Conservation (phyloP, 192 early-diverging fungal species). For the Allomyces arbusculus region DNA sequence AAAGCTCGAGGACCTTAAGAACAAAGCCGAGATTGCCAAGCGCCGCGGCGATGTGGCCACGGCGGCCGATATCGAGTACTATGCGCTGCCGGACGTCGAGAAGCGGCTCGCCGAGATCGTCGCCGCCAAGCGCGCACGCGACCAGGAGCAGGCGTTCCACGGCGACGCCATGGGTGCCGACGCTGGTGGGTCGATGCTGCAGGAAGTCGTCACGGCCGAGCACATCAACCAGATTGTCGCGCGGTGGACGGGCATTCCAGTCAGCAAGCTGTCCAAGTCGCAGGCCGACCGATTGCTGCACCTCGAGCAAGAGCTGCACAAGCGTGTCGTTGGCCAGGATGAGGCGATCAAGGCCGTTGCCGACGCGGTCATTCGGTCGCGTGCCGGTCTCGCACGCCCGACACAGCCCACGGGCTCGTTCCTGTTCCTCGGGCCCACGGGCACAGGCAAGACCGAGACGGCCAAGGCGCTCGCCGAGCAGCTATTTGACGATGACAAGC, state of each 20-base stretch:
- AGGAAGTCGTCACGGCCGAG: slow-evolving; percentile 72
- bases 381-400: slow-evolving; percentile 67
- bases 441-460: slow-evolving; percentile 82
- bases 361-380: slow-evolving; percentile 69
- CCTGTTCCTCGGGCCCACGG: slow-evolving; percentile 90
- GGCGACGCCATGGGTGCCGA: slow-evolving; percentile 32
- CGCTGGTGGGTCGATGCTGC: slow-evolving; percentile 37
- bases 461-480: slow-evolving; percentile 60
- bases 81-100: slow-evolving; percentile 77
- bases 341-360: slow-evolving; percentile 76
- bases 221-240: slow-evolving; percentile 87
- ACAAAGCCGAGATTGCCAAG: slow-evolving; percentile 71
- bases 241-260: slow-evolving; percentile 93
- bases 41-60: slow-evolving; percentile 57
- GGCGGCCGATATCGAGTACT: slow-evolving; percentile 85
- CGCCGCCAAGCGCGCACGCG: background rate
- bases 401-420: slow-evolving; percentile 77
- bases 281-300: slow-evolving; percentile 69
- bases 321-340: slow-evolving; percentile 82
- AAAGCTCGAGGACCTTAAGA: slow-evolving; percentile 70
- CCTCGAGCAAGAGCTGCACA: slow-evolving; percentile 50
- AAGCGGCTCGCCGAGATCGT: slow-evolving; percentile 53
- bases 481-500: slow-evolving; percentile 92
- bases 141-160: slow-evolving; percentile 34
- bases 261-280: slow-evolving; percentile 62